Evolutionary conservation across 2,329 filamentous ascomycete genomes (phyloP), one percentile per base, ranked within the genome.

Genomic region (Aspergillus piperis): DNA sequence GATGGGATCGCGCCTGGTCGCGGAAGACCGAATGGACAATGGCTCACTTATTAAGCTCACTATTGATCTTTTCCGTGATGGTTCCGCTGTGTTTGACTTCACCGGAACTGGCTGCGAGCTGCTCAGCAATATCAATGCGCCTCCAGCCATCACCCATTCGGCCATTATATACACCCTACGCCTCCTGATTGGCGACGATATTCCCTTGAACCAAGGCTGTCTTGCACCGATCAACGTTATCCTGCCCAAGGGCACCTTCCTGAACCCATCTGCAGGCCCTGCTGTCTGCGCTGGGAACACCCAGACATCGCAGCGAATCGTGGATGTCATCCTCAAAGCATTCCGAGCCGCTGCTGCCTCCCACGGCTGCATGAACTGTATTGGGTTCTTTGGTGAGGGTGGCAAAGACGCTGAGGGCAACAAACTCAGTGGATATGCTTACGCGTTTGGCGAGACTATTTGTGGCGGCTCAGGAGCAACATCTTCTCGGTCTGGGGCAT

Each of bases 371-470:
- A 90, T 87, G 72, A 93, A 93, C 76, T 92, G 92, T 71, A 81
- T 70, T 3, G 68, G 92, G 72, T 89, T 68, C 5, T 70, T 70
- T 39, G 69, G 69, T 3, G 64, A 68, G 23, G 69, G 68, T 4
- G 68, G 69, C 0, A 70, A 64, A n/a, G 54, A 70, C 32, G 65
- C 66, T 92, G 73, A 82, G 80, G 2, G 90, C 88, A 19, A 92
- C 89, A 0, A 89, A 17, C 23, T 61, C 15, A 21, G n/a, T 44
- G 41, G 60, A 54, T 42, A 62, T 13, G 32, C 63, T n/a, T 93
- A 92, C 70, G 90, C 90, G 11, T 92, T 92, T 77, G 91, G 92
- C 71, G 90, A 94, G 74, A 93, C 90, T 3, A 92, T 94, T 63
- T 88, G 89, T 0, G 90, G 90, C 42, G 90, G 90, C 1, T 86